These are phyloP conservation scores for Cladosporium sphaerospermum DNA, from an alignment of 2,329 filamentous ascomycete genomes.

Conservation along the genomic window DNA sequence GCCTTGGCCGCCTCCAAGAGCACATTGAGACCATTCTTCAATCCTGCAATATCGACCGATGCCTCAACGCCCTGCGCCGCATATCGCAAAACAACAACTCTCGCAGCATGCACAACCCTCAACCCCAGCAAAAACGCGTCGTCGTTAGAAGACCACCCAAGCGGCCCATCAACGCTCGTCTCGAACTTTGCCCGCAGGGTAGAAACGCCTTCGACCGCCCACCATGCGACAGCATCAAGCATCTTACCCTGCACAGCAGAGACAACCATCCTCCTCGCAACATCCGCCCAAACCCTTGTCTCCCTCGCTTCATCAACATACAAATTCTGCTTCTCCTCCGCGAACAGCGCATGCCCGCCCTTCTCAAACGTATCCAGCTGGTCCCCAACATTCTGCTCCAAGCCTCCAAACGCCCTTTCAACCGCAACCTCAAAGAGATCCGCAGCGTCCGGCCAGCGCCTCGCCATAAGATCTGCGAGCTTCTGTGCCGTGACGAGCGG, in stretches of 20 bases:
- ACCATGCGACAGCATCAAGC: conserved; percentile 29
- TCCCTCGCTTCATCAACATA: conserved; percentile 80
- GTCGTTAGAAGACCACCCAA: conserved; percentile 67
- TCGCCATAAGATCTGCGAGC: conserved; percentile 30
- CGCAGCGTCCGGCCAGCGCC: conserved; percentile 13
- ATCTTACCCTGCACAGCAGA: conserved; percentile 22
- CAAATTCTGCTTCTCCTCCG: conserved; percentile 88
- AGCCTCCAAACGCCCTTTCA: conserved; percentile 18
- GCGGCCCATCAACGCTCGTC: conserved; percentile 51
- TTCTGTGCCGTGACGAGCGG: conserved; percentile 44
- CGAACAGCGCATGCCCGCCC: conserved; percentile 58
- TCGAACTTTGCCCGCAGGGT: conserved; percentile 34
- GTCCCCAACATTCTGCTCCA: conserved; percentile 6
- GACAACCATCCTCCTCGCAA: conserved; percentile 35
- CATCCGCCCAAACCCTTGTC: conserved; percentile 58
- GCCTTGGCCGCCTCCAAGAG: conserved; percentile 22
- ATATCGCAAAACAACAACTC: conserved; percentile 35
- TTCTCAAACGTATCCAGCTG: conserved; percentile 11
- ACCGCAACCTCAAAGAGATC: conserved; percentile 15
- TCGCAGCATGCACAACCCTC: conserved; percentile 37
- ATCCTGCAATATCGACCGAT: conserved; percentile 16
- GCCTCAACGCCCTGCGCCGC: conserved; percentile 15
- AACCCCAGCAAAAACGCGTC: conserved; percentile 59
- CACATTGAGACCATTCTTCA: conserved; percentile 26
- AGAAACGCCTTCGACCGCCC: conserved; percentile 48